phyloP scores from a whole-genome alignment of 768 basidiomycete species.

The Scleroderma citrinum region DNA sequence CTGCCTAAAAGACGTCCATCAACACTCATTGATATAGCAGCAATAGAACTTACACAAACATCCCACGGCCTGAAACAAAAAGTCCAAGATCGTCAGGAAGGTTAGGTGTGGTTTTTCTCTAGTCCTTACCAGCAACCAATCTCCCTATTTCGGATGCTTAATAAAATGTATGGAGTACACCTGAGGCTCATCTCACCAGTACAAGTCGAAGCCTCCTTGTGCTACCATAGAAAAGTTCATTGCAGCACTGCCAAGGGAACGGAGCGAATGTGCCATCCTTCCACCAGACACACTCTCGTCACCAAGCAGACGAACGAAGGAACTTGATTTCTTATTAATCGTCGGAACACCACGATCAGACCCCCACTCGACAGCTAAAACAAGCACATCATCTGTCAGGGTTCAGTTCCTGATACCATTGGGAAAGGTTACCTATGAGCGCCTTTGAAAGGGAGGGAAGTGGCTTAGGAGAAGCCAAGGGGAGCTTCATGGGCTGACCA shows the following conservation, averaged over 20 bases:
- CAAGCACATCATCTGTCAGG: conserved; percentile 2
- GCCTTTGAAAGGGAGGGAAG: conserved; percentile 66
- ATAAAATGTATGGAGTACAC: neutral
- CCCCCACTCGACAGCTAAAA: conserved; percentile 80
- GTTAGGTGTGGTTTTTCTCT: neutral
- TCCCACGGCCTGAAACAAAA: conserved; percentile 63
- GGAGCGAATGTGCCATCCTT: conserved; percentile 78
- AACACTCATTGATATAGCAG: neutral
- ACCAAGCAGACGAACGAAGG: conserved; percentile 72
- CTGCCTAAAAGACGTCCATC: conserved; percentile 46
- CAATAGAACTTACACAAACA: conserved; percentile 51
- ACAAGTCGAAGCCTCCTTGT: conserved; percentile 81
- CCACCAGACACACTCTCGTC: conserved; percentile 62
- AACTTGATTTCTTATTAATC: conserved; percentile 53
- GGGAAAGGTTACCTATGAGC: conserved; percentile 47
- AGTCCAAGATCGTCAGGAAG: neutral
- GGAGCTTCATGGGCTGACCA: conserved; percentile 49
- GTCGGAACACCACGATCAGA: conserved; percentile 57
- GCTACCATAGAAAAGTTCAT: conserved; percentile 82
- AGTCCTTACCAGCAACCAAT: conserved; percentile 62
- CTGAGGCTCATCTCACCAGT: conserved; percentile 53
- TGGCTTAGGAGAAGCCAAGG: conserved; percentile 58
- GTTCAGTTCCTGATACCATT: neutral
- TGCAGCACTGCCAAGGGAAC: conserved; percentile 81
- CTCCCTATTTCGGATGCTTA: conserved; percentile 46